phyloP scores from a whole-genome alignment of 176 grass and related monocot species.

The Alopecurus myosuroides region DNA sequence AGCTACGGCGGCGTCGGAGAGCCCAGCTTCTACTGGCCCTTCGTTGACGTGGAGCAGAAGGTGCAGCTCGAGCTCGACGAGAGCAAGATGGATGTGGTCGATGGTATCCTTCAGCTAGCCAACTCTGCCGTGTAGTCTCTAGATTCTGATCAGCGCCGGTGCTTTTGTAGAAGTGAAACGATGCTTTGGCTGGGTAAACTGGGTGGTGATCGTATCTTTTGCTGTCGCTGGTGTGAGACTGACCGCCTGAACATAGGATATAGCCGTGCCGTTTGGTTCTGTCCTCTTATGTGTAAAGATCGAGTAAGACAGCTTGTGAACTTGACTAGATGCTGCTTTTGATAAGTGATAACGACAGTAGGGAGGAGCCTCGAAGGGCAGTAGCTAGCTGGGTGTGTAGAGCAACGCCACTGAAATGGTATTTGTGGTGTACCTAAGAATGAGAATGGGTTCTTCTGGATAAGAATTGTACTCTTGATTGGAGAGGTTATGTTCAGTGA shows the following conservation, averaged over 20 bases:
- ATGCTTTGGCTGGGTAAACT: slow-evolving; percentile 21
- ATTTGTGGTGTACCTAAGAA: not conserved
- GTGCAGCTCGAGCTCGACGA: slow-evolving; percentile 23
- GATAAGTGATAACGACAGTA: not conserved
- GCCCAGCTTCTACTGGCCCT: slow-evolving; percentile 33
- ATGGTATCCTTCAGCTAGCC: slow-evolving; percentile 43
- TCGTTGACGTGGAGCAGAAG: slow-evolving; percentile 39
- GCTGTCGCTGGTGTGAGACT: slow-evolving; percentile 8
- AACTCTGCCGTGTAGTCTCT: slow-evolving; percentile 16
- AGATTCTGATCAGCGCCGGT: not conserved
- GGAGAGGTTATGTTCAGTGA: not conserved
- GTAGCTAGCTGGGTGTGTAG: not conserved
- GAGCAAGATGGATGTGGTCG: slow-evolving; percentile 27
- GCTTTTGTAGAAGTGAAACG: not conserved
- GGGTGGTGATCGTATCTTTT: slow-evolving; percentile 32
- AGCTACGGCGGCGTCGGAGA: slow-evolving; percentile 22
- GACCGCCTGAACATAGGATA: slow-evolving; percentile 37
- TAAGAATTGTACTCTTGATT: not conserved
- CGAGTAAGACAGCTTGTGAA: not conserved
- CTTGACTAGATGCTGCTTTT: slow-evolving; percentile 19
- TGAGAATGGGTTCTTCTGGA: slow-evolving; percentile 16
- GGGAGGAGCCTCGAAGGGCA: not conserved
- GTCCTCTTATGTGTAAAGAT: slow-evolving; percentile 14
- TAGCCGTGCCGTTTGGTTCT: slow-evolving; percentile 23
- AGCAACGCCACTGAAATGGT: not conserved